Percentiles rank a stretch among this genome's conserved stretches.
Evolutionary conservation across 345 rosid species (phyloP).

Genomic region (Rhizophora apiculata): DNA sequence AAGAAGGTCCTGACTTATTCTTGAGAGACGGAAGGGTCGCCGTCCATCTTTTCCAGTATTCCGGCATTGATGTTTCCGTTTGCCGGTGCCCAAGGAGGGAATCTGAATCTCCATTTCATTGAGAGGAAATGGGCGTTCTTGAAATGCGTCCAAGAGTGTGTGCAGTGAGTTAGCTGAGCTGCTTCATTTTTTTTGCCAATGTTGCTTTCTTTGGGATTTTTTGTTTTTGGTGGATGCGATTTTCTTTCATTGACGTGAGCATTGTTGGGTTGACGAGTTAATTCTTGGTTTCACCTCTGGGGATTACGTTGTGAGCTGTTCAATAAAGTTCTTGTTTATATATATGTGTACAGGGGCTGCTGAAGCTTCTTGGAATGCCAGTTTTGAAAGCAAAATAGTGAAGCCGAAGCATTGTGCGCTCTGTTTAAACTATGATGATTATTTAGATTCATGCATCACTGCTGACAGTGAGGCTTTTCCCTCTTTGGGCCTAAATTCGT

Average conservation of each 20-base stretch:
- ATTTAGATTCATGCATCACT: slow-evolving; percentile 87
- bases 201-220: not conserved
- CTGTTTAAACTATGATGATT: slow-evolving; percentile 52
- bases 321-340: no score
- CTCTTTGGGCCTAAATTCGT: slow-evolving; percentile 79
- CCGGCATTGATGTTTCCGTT: no score
- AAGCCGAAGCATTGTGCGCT: slow-evolving; percentile 93
- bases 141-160: slow-evolving; percentile 67
- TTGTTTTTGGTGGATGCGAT: not conserved
- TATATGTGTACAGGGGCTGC: slow-evolving; percentile 45
- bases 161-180: slow-evolving; percentile 12
- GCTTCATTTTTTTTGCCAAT: no score
- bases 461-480: slow-evolving; percentile 92
- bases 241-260: no score
- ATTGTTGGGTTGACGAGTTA: no score
- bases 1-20: no score
- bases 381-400: slow-evolving; percentile 66
- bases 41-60: no score
- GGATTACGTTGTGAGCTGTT: no score
- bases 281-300: no score
- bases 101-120: slow-evolving; percentile 25
- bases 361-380: slow-evolving; percentile 75
- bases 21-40: no score
- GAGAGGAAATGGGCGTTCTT: slow-evolving; percentile 60
- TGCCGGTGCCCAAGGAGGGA: no score